phyloP scores from a whole-genome alignment of 2,329 filamentous ascomycete species.

The Dactylellina drechsleri region DNA sequence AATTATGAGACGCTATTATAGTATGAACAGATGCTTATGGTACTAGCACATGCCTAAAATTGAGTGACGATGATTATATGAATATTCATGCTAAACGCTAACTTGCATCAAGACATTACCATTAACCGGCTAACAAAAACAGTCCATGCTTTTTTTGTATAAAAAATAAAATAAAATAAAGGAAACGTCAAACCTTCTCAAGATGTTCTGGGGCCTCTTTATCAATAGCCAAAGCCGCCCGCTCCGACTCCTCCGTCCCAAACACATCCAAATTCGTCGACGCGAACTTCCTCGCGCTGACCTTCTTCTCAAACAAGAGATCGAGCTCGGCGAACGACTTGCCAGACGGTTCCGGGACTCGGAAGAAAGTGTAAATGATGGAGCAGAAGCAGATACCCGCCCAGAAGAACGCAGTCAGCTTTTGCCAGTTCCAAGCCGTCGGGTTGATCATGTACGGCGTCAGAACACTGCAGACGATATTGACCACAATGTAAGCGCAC shows the following conservation, averaged over 20 bases:
- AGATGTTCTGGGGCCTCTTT: conserved; percentile 26
- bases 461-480: conserved; percentile 81
- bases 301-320: conserved; percentile 78
- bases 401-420: conserved; percentile 51
- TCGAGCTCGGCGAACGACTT: conserved; percentile 88
- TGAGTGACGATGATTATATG: no score
- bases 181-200: conserved; percentile 28
- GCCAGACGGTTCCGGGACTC: conserved; percentile 80
- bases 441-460: conserved; percentile 96
- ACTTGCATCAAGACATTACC: conserved; percentile 14
- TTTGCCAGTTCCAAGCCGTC: conserved; percentile 84
- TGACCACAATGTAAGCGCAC: conserved; percentile 82
- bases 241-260: conserved; percentile 60
- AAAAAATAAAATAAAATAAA: background rate
- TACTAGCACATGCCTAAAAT: no score
- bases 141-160: background rate
- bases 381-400: conserved; percentile 81
- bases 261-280: conserved; percentile 69
- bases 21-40: no score
- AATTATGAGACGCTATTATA: no score
- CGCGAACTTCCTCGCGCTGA: conserved; percentile 78
- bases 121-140: conserved; percentile 1
- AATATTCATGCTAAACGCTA: conserved; percentile 5
- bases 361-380: conserved; percentile 83
- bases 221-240: conserved; percentile 37